Percentiles rank a stretch among this genome's conserved stretches.
Conservation (phyloP, 2,329 filamentous ascomycete genomes). For the Aspergillus sp. region DNA sequence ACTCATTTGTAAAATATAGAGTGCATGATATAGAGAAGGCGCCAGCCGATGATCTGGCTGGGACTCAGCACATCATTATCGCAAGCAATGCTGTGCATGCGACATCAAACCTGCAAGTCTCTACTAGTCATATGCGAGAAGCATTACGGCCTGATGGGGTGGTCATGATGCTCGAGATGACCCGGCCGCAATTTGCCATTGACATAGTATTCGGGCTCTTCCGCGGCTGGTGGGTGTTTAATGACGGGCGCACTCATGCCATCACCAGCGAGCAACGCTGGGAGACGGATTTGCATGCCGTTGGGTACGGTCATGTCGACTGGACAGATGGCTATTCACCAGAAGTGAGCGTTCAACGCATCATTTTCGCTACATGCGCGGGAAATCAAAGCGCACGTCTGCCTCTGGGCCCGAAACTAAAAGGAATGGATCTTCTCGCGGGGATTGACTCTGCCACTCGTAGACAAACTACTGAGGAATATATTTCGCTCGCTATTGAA, state of each 20-base stretch:
- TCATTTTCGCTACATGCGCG: slow-evolving; percentile 28
- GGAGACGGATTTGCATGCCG: slow-evolving; percentile 31
- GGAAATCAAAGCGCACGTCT: slow-evolving; percentile 13
- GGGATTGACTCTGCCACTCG: slow-evolving; percentile 13
- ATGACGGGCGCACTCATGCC: slow-evolving; percentile 40
- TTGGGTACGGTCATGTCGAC: slow-evolving; percentile 36
- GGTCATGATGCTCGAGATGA: slow-evolving; percentile 39
- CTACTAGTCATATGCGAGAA: slow-evolving; percentile 29
- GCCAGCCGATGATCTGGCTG: slow-evolving; percentile 21
- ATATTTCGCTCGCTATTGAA: slow-evolving; percentile 26
- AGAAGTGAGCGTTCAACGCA: slow-evolving; percentile 26
- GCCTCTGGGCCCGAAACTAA: slow-evolving; percentile 5
- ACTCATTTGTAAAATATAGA: slow-evolving; percentile 28
- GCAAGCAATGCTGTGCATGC: slow-evolving; percentile 42
- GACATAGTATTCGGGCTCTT: slow-evolving; percentile 40
- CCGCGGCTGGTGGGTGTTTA: slow-evolving; percentile 44
- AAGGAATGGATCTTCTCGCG: background rate
- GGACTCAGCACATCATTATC: slow-evolving; percentile 36
- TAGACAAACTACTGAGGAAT: slow-evolving; percentile 21
- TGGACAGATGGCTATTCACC: slow-evolving; percentile 36
- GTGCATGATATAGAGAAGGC: slow-evolving; percentile 35
- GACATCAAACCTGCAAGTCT: slow-evolving; percentile 32
- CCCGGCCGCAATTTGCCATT: slow-evolving; percentile 28
- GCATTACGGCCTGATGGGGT: slow-evolving; percentile 33
- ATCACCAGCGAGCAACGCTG: slow-evolving; percentile 24